phyloP scores from a whole-genome alignment of 2,329 filamentous ascomycete species.

The Diaporthe capsici region DNA sequence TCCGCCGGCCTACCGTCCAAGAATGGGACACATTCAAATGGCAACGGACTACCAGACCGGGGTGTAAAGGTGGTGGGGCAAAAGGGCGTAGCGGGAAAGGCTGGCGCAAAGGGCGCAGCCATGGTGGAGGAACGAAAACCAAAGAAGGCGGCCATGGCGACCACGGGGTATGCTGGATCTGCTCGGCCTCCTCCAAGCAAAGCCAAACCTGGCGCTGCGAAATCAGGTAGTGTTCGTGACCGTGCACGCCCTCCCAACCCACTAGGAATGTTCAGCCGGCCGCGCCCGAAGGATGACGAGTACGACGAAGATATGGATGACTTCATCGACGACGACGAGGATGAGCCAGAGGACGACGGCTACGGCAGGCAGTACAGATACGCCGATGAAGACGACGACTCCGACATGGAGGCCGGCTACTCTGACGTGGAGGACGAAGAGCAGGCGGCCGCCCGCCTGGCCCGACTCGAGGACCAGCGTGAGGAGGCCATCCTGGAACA shows the following conservation, averaged over 20 bases:
- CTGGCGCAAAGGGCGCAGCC: slow-evolving; percentile 48
- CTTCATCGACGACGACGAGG: slow-evolving; percentile 73
- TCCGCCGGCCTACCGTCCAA: slow-evolving; percentile 37
- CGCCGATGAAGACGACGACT: slow-evolving; percentile 75
- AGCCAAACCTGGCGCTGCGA: slow-evolving; percentile 48
- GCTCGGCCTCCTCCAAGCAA: slow-evolving; percentile 68
- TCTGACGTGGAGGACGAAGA: slow-evolving; percentile 84
- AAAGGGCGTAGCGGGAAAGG: slow-evolving; percentile 33
- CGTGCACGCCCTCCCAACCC: slow-evolving; percentile 45
- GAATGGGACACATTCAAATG: slow-evolving; percentile 41
- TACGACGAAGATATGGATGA: slow-evolving; percentile 73
- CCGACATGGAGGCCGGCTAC: slow-evolving; percentile 83
- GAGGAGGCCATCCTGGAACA: slow-evolving; percentile 74
- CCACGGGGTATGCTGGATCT: slow-evolving; percentile 76
- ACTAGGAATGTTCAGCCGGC: slow-evolving; percentile 50
- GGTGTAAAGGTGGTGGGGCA: slow-evolving; percentile 22
- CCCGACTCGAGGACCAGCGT: slow-evolving; percentile 76
- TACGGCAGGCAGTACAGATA: slow-evolving; percentile 56
- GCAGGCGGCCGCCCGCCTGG: slow-evolving; percentile 70
- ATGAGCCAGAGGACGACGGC: slow-evolving; percentile 59
- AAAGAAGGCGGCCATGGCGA: slow-evolving; percentile 73
- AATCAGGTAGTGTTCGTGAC: slow-evolving; percentile 44
- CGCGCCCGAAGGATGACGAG: slow-evolving; percentile 66
- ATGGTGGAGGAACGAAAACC: slow-evolving; percentile 66
- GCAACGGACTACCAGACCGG: slow-evolving; percentile 34